Percentiles rank a stretch among this genome's conserved stretches.
Conservation (phyloP, 73 alveolate genomes). For the Effrenium voratum region DNA sequence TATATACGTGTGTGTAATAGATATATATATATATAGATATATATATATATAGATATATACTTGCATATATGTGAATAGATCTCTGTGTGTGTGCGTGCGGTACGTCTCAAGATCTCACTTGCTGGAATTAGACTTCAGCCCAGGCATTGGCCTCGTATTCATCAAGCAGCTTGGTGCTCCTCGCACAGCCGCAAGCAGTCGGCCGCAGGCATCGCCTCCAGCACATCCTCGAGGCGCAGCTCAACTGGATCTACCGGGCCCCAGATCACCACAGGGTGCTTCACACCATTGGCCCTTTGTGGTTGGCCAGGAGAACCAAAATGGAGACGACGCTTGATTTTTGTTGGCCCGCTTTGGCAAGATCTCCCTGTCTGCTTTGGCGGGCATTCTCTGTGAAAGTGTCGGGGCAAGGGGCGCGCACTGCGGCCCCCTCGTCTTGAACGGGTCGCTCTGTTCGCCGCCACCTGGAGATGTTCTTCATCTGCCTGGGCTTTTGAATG, state of each 20-base stretch:
- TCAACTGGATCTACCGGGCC: not conserved
- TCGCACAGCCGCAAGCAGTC: conserved; percentile 70
- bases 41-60: too few relatives aligned
- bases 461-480: conserved; percentile 41
- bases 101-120: too few relatives aligned
- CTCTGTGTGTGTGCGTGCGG: too few relatives aligned
- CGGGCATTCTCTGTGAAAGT: too few relatives aligned
- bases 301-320: not conserved
- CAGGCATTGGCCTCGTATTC: too few relatives aligned
- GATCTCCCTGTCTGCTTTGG: too few relatives aligned
- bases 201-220: conserved; percentile 53
- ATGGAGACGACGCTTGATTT: too few relatives aligned
- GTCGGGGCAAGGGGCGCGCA: not conserved
- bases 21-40: too few relatives aligned
- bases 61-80: too few relatives aligned
- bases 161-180: not conserved
- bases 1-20: too few relatives aligned
- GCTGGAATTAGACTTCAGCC: too few relatives aligned
- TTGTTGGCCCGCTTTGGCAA: too few relatives aligned
- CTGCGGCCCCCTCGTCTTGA: conserved; percentile 78
- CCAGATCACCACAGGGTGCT: not conserved
- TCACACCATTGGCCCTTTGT: not conserved
- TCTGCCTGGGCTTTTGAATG: conserved; percentile 4
- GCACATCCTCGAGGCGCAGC: conserved; percentile 14
- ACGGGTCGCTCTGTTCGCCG: conserved; percentile 84